Base-by-base conservation (phyloP, 768 basidiomycete genomes). In the Porpolomopsis calyptriformis region DNA sequence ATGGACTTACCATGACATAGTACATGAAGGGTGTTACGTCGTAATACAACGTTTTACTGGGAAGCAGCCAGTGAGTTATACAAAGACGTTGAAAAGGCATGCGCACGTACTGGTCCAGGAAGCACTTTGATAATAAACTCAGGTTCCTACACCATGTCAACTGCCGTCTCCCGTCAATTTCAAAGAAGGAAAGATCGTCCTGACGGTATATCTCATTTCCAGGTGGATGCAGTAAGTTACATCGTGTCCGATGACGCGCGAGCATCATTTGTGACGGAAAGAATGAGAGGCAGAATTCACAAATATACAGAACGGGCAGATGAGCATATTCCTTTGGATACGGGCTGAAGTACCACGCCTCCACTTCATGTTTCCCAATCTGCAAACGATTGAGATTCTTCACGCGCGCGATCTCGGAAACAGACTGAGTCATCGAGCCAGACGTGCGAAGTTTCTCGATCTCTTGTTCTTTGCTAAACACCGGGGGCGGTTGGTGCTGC, bases 301-400 rank as follows among this genome's bases (percentile, higher is more conserved):
- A 99, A 60, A 99, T 81, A 73, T 93, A 98, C 37, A 99, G 75
- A 51, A 93, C 70, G 16, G 93, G 91, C 22, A 94, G 78, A 64
- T 98, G 88, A 37, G 96, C 91, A 68, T 89, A 98, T 68, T 98
- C 96, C 66, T 89, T 85, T 9, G 96, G 96, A 68, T 98, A 99
- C 19, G 96, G 96, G 57, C 88, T 92, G 73, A 98, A 98, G 66
- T 99, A 99, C 96, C 96, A 99, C n/a, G 96, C 85, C 56, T 99
- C 96, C 54, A 99, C 89, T 66, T 96, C 90, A 69, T 96, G 84
- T 61, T 78, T 80, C 47, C 96, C 96, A 50, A 99, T 98, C 62
- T 94, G 91, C 23, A 99, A 76, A 48, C 87, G 82, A 63, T 98
- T 96, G 54, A 99, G 74, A 62, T 99, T 99, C 72, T 98, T 98